Evolutionary conservation across 352 stramenopile species (phyloP).

Genomic region (Phytopythium vexans): DNA sequence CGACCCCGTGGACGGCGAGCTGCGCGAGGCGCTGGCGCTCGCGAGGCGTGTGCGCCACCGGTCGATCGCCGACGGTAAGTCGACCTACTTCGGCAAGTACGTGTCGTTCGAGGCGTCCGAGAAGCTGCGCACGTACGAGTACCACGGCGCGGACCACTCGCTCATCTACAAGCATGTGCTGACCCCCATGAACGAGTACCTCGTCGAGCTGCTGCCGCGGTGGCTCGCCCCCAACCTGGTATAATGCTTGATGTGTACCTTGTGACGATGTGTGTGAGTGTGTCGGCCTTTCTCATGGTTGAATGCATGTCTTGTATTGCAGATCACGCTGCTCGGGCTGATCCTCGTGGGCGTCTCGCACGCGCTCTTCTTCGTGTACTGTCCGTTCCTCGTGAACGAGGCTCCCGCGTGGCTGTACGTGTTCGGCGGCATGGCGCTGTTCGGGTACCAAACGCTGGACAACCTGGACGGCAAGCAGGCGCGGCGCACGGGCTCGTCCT

Average conservation of each 20-base stretch:
- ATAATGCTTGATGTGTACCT: slow-evolving; percentile 6
- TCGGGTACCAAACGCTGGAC: slow-evolving; percentile 82
- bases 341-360: slow-evolving; percentile 64
- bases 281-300: not conserved
- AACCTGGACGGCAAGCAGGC: slow-evolving; percentile 86
- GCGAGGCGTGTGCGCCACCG: slow-evolving; percentile 73
- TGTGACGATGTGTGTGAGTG: not conserved
- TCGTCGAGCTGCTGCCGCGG: slow-evolving; percentile 69
- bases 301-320: not conserved
- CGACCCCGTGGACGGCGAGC: not conserved
- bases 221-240: slow-evolving; percentile 84
- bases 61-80: slow-evolving; percentile 67
- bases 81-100: slow-evolving; percentile 88
- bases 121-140: slow-evolving; percentile 85
- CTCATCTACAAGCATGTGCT: slow-evolving; percentile 86
- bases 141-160: slow-evolving; percentile 84
- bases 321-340: slow-evolving; percentile 79
- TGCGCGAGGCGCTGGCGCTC: slow-evolving; percentile 31
- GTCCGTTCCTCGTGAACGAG: slow-evolving; percentile 68
- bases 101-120: slow-evolving; percentile 81
- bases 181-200: slow-evolving; percentile 83
- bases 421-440: slow-evolving; percentile 51
- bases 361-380: slow-evolving; percentile 62
- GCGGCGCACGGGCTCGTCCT: slow-evolving; percentile 74
- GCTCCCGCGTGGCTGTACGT: slow-evolving; percentile 70